These are phyloP conservation scores for Kodamaea fungicola DNA, from an alignment of 1,139 yeast species.

Conservation along the genomic window DNA sequence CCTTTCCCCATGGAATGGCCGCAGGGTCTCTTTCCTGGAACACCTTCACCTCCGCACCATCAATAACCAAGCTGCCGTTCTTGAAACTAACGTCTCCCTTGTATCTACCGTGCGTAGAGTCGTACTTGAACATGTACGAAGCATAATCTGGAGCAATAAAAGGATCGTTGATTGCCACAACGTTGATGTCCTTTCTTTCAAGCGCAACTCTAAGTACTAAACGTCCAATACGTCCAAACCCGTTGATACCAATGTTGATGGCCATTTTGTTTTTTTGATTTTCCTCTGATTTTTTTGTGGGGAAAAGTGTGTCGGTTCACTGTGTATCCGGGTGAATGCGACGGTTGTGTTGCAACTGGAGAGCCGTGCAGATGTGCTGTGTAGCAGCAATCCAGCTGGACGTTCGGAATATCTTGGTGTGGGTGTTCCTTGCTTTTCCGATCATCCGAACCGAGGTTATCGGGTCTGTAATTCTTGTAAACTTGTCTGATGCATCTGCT, in stretches of 20 bases:
- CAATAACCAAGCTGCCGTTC: conserved; percentile 16
- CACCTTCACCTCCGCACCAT: conserved; percentile 17
- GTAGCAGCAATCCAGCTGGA: too few relatives aligned
- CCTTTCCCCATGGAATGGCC: conserved; percentile 21
- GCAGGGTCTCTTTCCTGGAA: conserved; percentile 21
- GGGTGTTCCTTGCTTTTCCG: too few relatives aligned
- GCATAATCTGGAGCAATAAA: conserved; percentile 22
- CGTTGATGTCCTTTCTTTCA: conserved; percentile 18
- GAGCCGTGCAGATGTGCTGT: too few relatives aligned
- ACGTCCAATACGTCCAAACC: conserved; percentile 23
- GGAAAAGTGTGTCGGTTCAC: not conserved
- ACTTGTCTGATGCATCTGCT: too few relatives aligned
- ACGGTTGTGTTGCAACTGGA: too few relatives aligned
- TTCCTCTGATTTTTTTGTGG: not conserved
- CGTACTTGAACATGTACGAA: conserved; percentile 23
- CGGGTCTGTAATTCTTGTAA: too few relatives aligned
- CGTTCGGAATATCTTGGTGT: too few relatives aligned
- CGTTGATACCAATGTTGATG: conserved; percentile 21
- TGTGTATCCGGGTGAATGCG: too few relatives aligned
- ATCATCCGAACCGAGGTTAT: too few relatives aligned
- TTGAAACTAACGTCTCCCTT: conserved; percentile 15
- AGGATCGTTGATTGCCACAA: conserved; percentile 22
- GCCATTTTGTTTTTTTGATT: not conserved
- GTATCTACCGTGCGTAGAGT: conserved; percentile 21
- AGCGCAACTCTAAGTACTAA: conserved; percentile 20